phyloP scores from a whole-genome alignment of 306 rosid genomes.

The Hippophae gyantsensis region DNA sequence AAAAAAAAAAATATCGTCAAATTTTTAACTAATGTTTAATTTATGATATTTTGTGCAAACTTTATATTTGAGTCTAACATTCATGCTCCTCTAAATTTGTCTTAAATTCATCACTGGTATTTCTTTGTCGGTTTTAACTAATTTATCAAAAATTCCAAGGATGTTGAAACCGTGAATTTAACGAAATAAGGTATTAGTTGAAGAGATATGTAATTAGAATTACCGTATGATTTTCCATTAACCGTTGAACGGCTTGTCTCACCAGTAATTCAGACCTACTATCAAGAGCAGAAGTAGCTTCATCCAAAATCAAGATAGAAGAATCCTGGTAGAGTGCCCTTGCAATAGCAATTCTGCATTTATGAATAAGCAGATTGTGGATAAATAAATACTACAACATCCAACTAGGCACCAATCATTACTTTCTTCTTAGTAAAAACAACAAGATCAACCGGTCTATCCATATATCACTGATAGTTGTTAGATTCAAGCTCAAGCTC shows the following conservation, averaged over 20 bases:
- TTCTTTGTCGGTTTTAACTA: too few species aligned
- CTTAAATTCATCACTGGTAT: too few species aligned
- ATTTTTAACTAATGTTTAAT: too few species aligned
- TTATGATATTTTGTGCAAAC: too few species aligned
- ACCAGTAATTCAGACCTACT: slow-evolving; percentile 66
- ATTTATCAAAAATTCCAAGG: too few species aligned
- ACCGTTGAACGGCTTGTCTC: slow-evolving; percentile 59
- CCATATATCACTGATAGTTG: slow-evolving; percentile 2
- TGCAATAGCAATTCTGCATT: slow-evolving; percentile 72
- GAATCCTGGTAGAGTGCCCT: slow-evolving; percentile 75
- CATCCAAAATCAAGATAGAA: slow-evolving; percentile 70
- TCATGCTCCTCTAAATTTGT: too few species aligned
- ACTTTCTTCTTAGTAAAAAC: background rate
- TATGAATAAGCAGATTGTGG: slow-evolving; percentile 14
- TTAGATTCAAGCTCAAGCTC: slow-evolving; percentile 10
- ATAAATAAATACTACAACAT: slow-evolving; percentile 1
- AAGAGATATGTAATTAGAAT: background rate
- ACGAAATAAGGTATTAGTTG: too few species aligned
- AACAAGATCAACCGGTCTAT: background rate
- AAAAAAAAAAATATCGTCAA: too few species aligned
- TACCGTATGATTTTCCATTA: slow-evolving; percentile 83
- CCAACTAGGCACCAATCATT: background rate
- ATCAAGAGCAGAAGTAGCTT: slow-evolving; percentile 89
- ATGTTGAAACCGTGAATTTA: too few species aligned
- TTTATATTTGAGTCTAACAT: too few species aligned